These are phyloP conservation scores for Yamadazyma conglobata DNA, from an alignment of 1,139 yeast species.

Conservation along the genomic window DNA sequence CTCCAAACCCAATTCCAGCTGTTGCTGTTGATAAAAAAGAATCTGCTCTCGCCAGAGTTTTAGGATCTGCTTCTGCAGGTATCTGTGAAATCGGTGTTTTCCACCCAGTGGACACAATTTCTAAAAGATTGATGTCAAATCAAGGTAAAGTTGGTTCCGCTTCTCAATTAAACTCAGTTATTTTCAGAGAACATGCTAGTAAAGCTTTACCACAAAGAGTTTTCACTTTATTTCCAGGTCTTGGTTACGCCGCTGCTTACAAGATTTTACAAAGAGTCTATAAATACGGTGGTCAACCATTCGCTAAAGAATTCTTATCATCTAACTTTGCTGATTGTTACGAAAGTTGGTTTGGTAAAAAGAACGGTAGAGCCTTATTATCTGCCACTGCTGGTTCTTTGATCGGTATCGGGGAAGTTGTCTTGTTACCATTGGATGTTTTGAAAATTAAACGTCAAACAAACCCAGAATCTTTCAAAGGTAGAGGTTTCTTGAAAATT, in stretches of 20 bases:
- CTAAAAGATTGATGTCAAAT: slow-evolving; percentile 97
- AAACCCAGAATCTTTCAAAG: slow-evolving; percentile 96
- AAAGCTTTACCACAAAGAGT: slow-evolving; percentile 69
- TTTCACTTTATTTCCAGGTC: slow-evolving; percentile 90
- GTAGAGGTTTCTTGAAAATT: slow-evolving; percentile 90
- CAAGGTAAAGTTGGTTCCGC: slow-evolving; percentile 65
- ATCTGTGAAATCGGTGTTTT: slow-evolving; percentile 93
- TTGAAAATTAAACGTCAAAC: slow-evolving; percentile 98
- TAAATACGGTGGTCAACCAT: slow-evolving; percentile 99
- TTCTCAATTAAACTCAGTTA: slow-evolving; percentile 73
- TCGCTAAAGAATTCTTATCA: slow-evolving; percentile 88
- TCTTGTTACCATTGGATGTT: slow-evolving; percentile 91
- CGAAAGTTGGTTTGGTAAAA: slow-evolving; percentile 80
- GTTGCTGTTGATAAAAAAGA: slow-evolving; percentile 57
- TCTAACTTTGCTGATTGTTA: slow-evolving; percentile 67
- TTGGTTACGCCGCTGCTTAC: slow-evolving; percentile 97
- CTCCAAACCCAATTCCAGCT: slow-evolving; percentile 42
- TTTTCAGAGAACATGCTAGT: slow-evolving; percentile 78
- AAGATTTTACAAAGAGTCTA: slow-evolving; percentile 96
- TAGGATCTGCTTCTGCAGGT: slow-evolving; percentile 98
- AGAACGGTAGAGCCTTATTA: slow-evolving; percentile 93
- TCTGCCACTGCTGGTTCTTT: slow-evolving; percentile 97
- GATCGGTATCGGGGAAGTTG: slow-evolving; percentile 97
- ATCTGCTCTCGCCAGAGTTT: slow-evolving; percentile 83
- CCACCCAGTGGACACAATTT: slow-evolving; percentile 98